Evolutionary conservation across 306 rosid species (phyloP), one percentile per base, ranked within the genome.

Genomic region (Medicago ruthenica): DNA sequence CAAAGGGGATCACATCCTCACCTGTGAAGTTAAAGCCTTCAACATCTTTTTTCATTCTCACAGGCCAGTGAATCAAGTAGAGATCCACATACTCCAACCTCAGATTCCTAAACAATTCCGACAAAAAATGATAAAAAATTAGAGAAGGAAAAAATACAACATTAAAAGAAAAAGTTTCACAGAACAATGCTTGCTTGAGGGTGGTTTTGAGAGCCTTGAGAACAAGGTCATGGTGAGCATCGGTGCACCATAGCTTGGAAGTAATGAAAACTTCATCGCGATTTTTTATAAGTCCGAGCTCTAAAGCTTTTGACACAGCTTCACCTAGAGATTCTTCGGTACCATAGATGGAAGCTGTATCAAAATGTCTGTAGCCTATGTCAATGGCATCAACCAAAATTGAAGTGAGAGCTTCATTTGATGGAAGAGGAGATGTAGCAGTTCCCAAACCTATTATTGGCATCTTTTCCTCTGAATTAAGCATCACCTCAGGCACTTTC

Each of bases 261-360:
- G 89, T 85, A 7, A 89, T 76, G 67, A 92, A 89, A 10, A 86
- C 59, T 44, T 89, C 86, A 12, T 85, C 75, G 3, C 89, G 61
- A 10, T 60, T 71, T 5, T 85, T 61, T 45, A 89, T 60, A 36
- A 86, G 74, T 11, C 90, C 89, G 12, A 51, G 13, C 11, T 85
- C 80, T 45, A 82, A 36, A 27, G 86, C 88, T 57, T 79, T 59
- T 6, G 61, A 59, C 21, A 85, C 77, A 36, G 86, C 88, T 67
- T 79, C 31, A 31, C 88, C 88, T 4, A 85, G 61, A 66, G 86
- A 5, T n/a, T 75, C 68, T 62, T 85, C 86, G 0, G 67, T 82
- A 21, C 66, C 78, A 72, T 85, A 85, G 4, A 75, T 10, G 3
- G 37, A 34, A 9, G 24, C 59, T 3, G 59, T 53, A 17, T 53